A percentile compares a stretch with the other conserved stretches of the same genome.
These are phyloP conservation scores for Neonectria sp. DNA, from an alignment of 2,329 filamentous ascomycete species.

Conservation along the genomic window DNA sequence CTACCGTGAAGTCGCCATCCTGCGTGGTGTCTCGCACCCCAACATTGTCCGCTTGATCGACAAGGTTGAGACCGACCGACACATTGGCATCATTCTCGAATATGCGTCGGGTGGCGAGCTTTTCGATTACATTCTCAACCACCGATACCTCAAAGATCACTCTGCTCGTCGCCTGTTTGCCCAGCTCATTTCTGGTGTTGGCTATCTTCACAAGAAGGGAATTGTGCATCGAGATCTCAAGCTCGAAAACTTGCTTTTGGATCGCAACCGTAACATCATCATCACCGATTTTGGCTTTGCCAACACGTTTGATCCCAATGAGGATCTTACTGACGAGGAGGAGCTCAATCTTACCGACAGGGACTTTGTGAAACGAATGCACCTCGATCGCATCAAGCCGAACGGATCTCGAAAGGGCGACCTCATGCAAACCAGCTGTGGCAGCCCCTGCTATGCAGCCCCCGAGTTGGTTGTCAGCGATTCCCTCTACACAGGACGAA, in stretches of 20 bases:
- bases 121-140: constrained; percentile 98
- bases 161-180: constrained; percentile 93
- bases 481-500: constrained; percentile 95
- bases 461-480: constrained; percentile 98
- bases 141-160: constrained; percentile 95
- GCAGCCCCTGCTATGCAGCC: constrained; percentile 97
- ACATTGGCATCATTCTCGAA: constrained; percentile 98
- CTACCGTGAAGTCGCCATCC: constrained; percentile 94
- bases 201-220: constrained; percentile 98
- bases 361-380: constrained; percentile 88
- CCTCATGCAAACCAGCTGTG: constrained; percentile 99
- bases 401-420: constrained; percentile 89
- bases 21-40: constrained; percentile 89
- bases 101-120: constrained; percentile 98
- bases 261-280: constrained; percentile 98
- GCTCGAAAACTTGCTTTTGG: constrained; percentile 93
- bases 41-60: constrained; percentile 98
- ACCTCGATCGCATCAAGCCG: constrained; percentile 83
- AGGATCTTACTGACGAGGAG: constrained; percentile 91
- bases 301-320: constrained; percentile 92
- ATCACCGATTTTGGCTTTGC: constrained; percentile 99
- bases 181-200: constrained; percentile 95
- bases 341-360: constrained; percentile 89
- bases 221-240: constrained; percentile 98
- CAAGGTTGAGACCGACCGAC: constrained; percentile 97